These are phyloP conservation scores for Baeospora myosura DNA, from an alignment of 1,284 basidiomycete species.

Conservation along the genomic window DNA sequence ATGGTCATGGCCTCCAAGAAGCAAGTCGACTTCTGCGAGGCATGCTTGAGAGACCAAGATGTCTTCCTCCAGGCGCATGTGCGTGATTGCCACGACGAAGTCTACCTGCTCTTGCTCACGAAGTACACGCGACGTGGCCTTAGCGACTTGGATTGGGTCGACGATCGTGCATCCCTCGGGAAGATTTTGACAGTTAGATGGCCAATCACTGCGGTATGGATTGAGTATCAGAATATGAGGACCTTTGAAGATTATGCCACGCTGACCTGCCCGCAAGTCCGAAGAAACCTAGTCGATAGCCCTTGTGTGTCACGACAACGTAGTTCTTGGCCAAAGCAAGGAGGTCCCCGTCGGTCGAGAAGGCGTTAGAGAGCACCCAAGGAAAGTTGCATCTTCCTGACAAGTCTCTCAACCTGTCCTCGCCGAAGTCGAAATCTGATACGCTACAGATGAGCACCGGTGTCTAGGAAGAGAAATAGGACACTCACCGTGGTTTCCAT, in stretches of 20 bases:
- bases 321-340: constrained; percentile 7
- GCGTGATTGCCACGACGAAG: constrained; percentile 11
- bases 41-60: constrained; percentile 1
- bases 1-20: constrained; percentile 9
- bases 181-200: constrained; percentile 13
- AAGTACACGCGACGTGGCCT: constrained; percentile 1
- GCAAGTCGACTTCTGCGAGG: constrained; percentile 2
- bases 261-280: constrained; percentile 11
- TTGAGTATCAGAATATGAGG: neutral
- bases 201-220: constrained; percentile 10
- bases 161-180: constrained; percentile 5
- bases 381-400: constrained; percentile 12
- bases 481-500: constrained; percentile 13
- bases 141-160: constrained; percentile 1
- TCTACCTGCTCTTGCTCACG: constrained; percentile 6
- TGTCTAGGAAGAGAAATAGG: neutral
- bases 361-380: constrained; percentile 12
- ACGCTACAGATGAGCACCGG: neutral
- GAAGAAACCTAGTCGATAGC: constrained; percentile 9
- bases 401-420: constrained; percentile 6
- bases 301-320: neutral
- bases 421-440: constrained; percentile 13
- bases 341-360: constrained; percentile 2
- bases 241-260: neutral
- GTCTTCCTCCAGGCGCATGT: constrained; percentile 13